Conservation (phyloP, 176 grass and related monocot species). For the Hordeum marinum region DNA sequence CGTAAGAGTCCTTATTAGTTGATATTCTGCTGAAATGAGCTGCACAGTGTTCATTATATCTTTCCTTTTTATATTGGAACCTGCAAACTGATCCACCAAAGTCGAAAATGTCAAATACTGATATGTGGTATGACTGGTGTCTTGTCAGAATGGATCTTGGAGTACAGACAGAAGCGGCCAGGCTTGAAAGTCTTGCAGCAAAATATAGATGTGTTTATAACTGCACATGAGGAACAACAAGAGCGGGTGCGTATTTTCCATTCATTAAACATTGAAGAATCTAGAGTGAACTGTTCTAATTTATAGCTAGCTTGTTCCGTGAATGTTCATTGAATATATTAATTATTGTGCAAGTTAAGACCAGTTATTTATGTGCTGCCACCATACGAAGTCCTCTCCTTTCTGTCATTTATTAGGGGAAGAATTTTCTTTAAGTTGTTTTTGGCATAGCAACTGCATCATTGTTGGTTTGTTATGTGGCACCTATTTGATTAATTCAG, state of each 20-base stretch:
- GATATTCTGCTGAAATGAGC: not conserved
- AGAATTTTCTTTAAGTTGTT: not conserved
- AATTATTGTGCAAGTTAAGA: not conserved
- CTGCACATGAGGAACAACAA: slow-evolving; percentile 68
- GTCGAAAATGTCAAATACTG: slow-evolving; percentile 5
- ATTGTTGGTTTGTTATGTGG: not conserved
- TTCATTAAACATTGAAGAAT: slow-evolving; percentile 11
- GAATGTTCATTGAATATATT: not conserved
- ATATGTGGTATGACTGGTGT: slow-evolving; percentile 12
- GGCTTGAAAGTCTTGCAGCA: slow-evolving; percentile 74
- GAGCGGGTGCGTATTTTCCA: slow-evolving; percentile 52
- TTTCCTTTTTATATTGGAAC: not conserved
- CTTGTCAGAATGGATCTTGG: slow-evolving; percentile 75
- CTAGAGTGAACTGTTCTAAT: not conserved
- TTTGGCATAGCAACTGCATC: not conserved
- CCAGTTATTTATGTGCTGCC: not conserved
- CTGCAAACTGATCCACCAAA: slow-evolving; percentile 6
- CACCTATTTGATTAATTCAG: slow-evolving; percentile 47
- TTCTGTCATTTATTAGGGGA: slow-evolving; percentile 2
- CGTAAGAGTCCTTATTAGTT: not conserved
- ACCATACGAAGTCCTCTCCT: not conserved
- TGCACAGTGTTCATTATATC: not conserved
- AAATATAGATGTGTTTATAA: slow-evolving; percentile 89
- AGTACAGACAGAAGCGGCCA: slow-evolving; percentile 68
- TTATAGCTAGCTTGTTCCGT: slow-evolving; percentile 5